Base-by-base conservation (phyloP, 2,329 filamentous ascomycete genomes). In the Botryosphaeria dothidea region DNA sequence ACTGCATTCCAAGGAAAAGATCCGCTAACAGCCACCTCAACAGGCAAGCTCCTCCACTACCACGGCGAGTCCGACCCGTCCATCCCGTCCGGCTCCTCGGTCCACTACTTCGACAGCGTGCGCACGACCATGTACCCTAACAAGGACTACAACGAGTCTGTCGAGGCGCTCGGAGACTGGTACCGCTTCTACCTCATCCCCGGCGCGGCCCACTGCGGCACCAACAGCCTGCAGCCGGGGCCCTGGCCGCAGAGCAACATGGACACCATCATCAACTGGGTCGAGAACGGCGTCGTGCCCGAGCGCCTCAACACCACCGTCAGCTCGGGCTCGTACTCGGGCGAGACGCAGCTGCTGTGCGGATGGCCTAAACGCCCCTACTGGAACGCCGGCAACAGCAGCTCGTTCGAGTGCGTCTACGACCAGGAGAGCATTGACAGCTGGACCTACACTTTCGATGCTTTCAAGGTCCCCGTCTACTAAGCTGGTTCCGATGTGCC, bases 91-190 rank as follows among this genome's bases (percentile, higher is more conserved):
- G 83, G 78, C 4, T 85, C 83, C 0, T 86, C 84, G 0, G 80
- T 86, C 0, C 83, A 81, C 69, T 88, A 86, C 77, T 83, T 79
- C 73, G 78, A 87, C 62, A 81, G 83, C 3, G 85, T 87, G 38
- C 81, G 81, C 43, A 69, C 69, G 3, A 76, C 81, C 72, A 84
- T 86, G 82, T 83, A 83, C 71, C 31, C 58, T 21, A 41, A 27
- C 45, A 27, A 23, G 36, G 15, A 7, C 15, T 54, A 52, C 61
- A 56, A 64, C 49, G 61, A 52, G 48, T 52, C 61, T 7, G 49
- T 64, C 25, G 69, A 75, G 4, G 78, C 81, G 2, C 73, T 87
- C 4, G 71, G 78, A 36, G 81, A 83, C 21, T 88, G 83, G 78
- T 88, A 86, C 73, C 80, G 81, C 62, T 76, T 87, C 43, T 86